Conservation (phyloP, 192 early-diverging fungal genomes). For the Allomyces macrogynus region DNA sequence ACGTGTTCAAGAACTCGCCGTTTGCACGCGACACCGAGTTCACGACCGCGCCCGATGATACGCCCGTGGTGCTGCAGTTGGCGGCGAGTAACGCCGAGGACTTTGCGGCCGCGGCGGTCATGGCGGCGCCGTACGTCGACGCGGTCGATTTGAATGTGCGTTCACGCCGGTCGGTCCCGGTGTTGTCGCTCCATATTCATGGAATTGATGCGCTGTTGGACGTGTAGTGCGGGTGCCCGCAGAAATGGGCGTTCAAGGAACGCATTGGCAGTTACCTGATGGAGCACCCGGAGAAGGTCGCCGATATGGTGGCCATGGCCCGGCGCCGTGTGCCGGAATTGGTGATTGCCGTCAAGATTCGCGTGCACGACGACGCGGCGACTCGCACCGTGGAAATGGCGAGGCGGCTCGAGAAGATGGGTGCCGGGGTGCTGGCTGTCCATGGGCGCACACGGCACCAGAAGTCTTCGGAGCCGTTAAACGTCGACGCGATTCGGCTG, state of each 20-base stretch:
- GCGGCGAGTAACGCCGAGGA: slow-evolving; percentile 63
- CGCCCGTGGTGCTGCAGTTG: slow-evolving; percentile 85
- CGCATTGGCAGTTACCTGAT: slow-evolving; percentile 69
- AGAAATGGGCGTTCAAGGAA: slow-evolving; percentile 85
- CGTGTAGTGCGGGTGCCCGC: slow-evolving; percentile 83
- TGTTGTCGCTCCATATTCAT: too few relatives aligned
- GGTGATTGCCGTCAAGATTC: slow-evolving; percentile 74
- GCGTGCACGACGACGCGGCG: slow-evolving; percentile 53
- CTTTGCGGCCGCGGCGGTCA: slow-evolving; percentile 61
- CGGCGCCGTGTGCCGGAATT: slow-evolving; percentile 38
- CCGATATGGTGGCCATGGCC: slow-evolving; percentile 67
- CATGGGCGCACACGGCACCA: slow-evolving; percentile 73
- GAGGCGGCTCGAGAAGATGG: slow-evolving; percentile 58
- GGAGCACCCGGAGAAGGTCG: slow-evolving; percentile 67
- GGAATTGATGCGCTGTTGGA: too few relatives aligned
- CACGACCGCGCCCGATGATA: slow-evolving; percentile 55
- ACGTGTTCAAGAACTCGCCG: slow-evolving; percentile 70
- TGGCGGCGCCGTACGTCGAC: slow-evolving; percentile 55
- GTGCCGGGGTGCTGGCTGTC: slow-evolving; percentile 72
- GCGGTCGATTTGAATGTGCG: slow-evolving; percentile 25
- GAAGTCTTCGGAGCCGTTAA: slow-evolving; percentile 59
- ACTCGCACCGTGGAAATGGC: slow-evolving; percentile 64
- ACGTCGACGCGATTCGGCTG: slow-evolving; percentile 58
- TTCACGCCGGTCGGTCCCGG: too few relatives aligned
- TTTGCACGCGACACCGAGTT: slow-evolving; percentile 64